Percentiles rank a stretch among this genome's conserved stretches.
phyloP scores from a whole-genome alignment of 306 rosid genomes.

The Begonia masoniana region DNA sequence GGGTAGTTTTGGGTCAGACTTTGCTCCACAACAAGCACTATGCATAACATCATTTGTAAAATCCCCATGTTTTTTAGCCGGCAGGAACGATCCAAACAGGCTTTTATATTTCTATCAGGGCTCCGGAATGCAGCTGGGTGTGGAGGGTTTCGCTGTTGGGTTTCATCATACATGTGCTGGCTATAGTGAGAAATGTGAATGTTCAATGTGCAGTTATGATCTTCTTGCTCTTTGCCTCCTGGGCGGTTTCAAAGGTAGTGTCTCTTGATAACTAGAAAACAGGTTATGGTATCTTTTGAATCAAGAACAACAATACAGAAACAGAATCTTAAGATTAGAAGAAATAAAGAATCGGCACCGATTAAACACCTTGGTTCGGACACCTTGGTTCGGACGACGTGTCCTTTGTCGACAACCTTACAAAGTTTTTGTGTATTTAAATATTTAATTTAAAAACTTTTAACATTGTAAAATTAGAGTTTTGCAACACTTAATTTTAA shows the following conservation, averaged over 20 bases:
- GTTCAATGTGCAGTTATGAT: slow-evolving; percentile 59
- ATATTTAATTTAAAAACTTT: too few species aligned
- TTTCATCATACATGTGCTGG: slow-evolving; percentile 51
- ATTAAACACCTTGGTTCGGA: too few species aligned
- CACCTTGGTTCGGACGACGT: too few species aligned
- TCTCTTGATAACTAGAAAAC: slow-evolving; percentile 92
- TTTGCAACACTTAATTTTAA: too few species aligned
- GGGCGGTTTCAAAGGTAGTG: slow-evolving; percentile 87
- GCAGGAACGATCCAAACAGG: slow-evolving; percentile 63
- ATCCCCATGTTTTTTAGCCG: slow-evolving; percentile 76
- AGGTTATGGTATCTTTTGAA: slow-evolving; percentile 80
- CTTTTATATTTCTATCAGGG: slow-evolving; percentile 86
- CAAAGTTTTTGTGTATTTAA: too few species aligned
- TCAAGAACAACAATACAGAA: slow-evolving; percentile 1
- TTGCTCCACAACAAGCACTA: slow-evolving; percentile 58
- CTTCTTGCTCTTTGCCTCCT: slow-evolving; percentile 46
- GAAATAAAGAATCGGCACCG: too few species aligned
- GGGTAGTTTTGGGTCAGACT: slow-evolving; percentile 47
- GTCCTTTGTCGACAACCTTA: too few species aligned
- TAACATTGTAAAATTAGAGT: too few species aligned
- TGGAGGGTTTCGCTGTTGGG: slow-evolving; percentile 90
- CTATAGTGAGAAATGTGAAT: slow-evolving; percentile 35
- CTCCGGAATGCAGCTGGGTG: slow-evolving; percentile 97
- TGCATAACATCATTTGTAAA: slow-evolving; percentile 88
- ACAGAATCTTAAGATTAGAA: too few species aligned